Percentiles rank a stretch among this genome's conserved stretches.
Evolutionary conservation across 1,284 basidiomycete species (phyloP).

Genomic region (Tylopilus sp.): DNA sequence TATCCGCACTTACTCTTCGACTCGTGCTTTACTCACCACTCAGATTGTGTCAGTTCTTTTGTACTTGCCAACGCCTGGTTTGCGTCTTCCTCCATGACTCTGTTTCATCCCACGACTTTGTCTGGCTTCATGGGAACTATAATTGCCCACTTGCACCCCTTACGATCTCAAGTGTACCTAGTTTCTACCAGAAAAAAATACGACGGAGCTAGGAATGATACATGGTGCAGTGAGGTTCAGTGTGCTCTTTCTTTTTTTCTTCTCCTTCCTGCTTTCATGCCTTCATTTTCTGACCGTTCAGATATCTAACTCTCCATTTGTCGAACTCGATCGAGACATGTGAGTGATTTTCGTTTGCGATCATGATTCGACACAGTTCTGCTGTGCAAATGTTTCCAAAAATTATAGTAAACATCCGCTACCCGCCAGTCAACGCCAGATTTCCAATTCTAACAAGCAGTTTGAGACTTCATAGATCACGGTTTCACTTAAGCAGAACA

Average conservation of each 20-base stretch:
- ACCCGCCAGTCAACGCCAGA: too few species aligned
- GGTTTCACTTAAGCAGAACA: too few species aligned
- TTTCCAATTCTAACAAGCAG: too few species aligned
- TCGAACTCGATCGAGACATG: not conserved
- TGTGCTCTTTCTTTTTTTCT: not conserved
- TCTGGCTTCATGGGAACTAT: constrained; percentile 10
- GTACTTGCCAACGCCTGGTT: constrained; percentile 5
- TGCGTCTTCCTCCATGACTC: not conserved
- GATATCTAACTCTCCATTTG: not conserved
- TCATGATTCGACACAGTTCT: not conserved
- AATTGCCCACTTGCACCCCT: not conserved
- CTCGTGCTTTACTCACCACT: too few species aligned
- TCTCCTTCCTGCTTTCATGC: not conserved
- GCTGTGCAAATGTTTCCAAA: too few species aligned
- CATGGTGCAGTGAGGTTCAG: not conserved
- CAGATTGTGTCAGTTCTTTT: not conserved
- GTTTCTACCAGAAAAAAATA: constrained; percentile 26
- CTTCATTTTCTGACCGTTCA: not conserved
- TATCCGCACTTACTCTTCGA: not conserved
- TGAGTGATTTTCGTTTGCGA: not conserved
- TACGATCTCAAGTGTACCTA: constrained; percentile 8
- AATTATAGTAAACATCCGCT: too few species aligned
- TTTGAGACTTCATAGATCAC: too few species aligned
- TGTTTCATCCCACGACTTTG: not conserved
- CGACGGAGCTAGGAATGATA: constrained; percentile 13